These are phyloP conservation scores for Boletus subparvulus DNA, from an alignment of 768 basidiomycete genomes.

Conservation along the genomic window DNA sequence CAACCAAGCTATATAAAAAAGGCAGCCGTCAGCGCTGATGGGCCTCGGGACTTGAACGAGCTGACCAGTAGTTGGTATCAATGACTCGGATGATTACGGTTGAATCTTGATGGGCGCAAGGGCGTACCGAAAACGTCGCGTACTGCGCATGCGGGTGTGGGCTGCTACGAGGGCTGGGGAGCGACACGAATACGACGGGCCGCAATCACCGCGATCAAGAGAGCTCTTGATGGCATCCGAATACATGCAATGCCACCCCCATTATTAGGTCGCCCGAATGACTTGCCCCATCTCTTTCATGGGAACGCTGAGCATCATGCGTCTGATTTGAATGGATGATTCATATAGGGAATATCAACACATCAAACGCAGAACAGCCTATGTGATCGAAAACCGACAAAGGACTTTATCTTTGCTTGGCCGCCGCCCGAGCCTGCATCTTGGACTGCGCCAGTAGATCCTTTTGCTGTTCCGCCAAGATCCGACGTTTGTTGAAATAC, in stretches of 20 bases:
- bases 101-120: neutral
- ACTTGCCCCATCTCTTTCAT: neutral
- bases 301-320: neutral
- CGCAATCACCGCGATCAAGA: constrained; percentile 6
- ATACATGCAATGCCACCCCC: neutral
- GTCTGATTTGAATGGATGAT: neutral
- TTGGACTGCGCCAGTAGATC: constrained; percentile 55
- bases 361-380: neutral
- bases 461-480: constrained; percentile 78
- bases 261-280: neutral
- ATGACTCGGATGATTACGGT: neutral
- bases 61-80: neutral
- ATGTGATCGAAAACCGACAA: neutral
- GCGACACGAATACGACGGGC: neutral
- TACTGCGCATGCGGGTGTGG: neutral
- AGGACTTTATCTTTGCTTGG: constrained; percentile 21
- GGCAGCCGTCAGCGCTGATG: neutral
- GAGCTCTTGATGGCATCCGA: neutral
- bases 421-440: constrained; percentile 34
- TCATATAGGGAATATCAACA: constrained; percentile 1
- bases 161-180: neutral
- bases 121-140: neutral
- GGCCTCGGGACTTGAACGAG: neutral
- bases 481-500: constrained; percentile 90
- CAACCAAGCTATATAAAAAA: neutral